phyloP scores from a whole-genome alignment of 257 asterid genomes.

The Ophiorrhiza pumila region DNA sequence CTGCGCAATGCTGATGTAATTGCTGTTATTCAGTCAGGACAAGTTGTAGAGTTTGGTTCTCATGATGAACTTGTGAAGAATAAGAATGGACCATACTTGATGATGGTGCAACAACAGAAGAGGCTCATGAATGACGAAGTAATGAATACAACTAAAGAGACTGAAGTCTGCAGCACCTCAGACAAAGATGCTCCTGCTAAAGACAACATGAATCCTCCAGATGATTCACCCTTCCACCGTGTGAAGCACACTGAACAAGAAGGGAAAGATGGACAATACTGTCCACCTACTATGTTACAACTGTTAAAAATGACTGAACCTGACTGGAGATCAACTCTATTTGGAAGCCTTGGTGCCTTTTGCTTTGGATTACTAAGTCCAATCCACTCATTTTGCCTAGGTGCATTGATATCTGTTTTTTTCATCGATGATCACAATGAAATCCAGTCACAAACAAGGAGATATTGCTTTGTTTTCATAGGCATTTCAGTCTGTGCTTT shows the following conservation, averaged over 20 bases:
- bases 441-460: conserved; percentile 38
- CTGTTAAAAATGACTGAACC: conserved; percentile 39
- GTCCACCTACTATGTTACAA: conserved; percentile 31
- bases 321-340: conserved; percentile 40
- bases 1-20: conserved; percentile 37
- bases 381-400: conserved; percentile 40
- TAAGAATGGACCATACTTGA: conserved; percentile 31
- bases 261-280: not conserved
- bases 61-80: conserved; percentile 39
- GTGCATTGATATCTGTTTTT: conserved; percentile 41
- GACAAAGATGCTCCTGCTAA: not conserved
- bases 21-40: conserved; percentile 48
- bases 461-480: conserved; percentile 35
- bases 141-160: not conserved
- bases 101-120: conserved; percentile 37
- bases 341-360: conserved; percentile 45
- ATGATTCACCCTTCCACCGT: not conserved
- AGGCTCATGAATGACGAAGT: conserved; percentile 25
- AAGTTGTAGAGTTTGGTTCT: conserved; percentile 43
- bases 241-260: not conserved
- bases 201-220: not conserved
- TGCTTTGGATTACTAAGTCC: conserved; percentile 40
- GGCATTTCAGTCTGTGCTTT: conserved; percentile 30
- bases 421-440: conserved; percentile 27
- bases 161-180: not conserved